Evolutionary conservation across 2,329 filamentous ascomycete genomes (phyloP).

Genomic region (Aureobasidium leucospermi): DNA sequence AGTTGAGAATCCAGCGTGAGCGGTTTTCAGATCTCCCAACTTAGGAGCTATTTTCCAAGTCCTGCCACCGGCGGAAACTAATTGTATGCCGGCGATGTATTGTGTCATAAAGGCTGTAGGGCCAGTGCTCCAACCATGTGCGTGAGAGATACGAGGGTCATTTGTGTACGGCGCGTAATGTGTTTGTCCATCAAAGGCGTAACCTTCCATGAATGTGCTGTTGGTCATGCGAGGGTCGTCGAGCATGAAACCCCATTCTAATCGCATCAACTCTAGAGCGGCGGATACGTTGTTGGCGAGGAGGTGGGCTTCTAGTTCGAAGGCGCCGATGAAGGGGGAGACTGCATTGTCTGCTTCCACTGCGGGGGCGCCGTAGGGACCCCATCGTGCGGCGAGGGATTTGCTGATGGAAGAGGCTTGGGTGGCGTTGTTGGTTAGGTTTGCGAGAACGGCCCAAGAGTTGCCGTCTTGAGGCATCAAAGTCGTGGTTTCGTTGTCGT

Average conservation of each 20-base stretch:
- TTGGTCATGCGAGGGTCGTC: slow-evolving; percentile 36
- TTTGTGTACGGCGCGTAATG: slow-evolving; percentile 42
- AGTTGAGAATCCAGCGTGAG: slow-evolving; percentile 11
- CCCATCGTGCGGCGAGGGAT: slow-evolving; percentile 37
- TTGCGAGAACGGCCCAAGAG: slow-evolving; percentile 32
- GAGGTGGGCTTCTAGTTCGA: slow-evolving; percentile 39
- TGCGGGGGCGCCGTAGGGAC: slow-evolving; percentile 38
- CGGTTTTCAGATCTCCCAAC: slow-evolving; percentile 8
- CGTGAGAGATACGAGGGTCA: slow-evolving; percentile 32
- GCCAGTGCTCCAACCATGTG: slow-evolving; percentile 46
- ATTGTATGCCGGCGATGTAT: slow-evolving; percentile 35
- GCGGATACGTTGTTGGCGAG: slow-evolving; percentile 30
- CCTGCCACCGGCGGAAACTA: slow-evolving; percentile 22
- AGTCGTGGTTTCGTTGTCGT: slow-evolving; percentile 32
- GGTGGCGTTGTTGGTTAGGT: slow-evolving; percentile 22
- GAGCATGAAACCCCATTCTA: slow-evolving; percentile 36
- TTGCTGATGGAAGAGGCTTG: slow-evolving; percentile 28
- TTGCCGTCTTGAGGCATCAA: slow-evolving; percentile 49
- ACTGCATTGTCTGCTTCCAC: slow-evolving; percentile 35
- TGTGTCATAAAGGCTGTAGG: slow-evolving; percentile 38
- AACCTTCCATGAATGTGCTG: slow-evolving; percentile 37
- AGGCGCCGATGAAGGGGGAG: slow-evolving; percentile 36
- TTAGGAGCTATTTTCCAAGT: slow-evolving; percentile 17
- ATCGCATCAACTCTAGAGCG: slow-evolving; percentile 37
- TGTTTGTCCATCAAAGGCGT: slow-evolving; percentile 33